Evolutionary conservation across 2,329 filamentous ascomycete genomes (phyloP), one percentile per base, ranked within the genome.

Genomic region (Hyphodiscus sp.): DNA sequence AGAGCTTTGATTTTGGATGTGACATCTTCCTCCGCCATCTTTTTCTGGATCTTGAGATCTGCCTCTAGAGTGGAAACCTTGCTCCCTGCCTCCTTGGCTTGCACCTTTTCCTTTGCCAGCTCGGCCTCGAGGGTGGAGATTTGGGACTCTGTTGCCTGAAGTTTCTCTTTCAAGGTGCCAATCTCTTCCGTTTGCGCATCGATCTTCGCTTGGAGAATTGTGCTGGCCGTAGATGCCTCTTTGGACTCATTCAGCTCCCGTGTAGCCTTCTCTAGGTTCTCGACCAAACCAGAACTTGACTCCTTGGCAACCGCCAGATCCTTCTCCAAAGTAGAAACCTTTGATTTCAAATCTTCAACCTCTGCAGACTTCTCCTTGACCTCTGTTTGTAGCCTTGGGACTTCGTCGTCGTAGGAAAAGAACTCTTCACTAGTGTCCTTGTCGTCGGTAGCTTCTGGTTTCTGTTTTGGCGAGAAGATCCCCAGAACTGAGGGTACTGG

Each of bases 331-430:
- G 73, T 76, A 19, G 80, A 76, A 26, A 95, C 81, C 62, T 94
- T 83, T 2, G 75, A 71, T 60, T 85, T 85, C 15, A 97, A 79
- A 45, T 77, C 79, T 50, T 83, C 79, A 41, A 94, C 82, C 68
- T 92, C 85, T 43, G 81, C 79, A 11, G 85, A 75, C 63, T 87
- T 88, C 53, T 84, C 79, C 49, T 83, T 77, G 2, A 94, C 69
- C 61, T 94, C 86, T 1, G 80, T 77, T 64, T 95, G 86, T n/a
- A 96, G 73, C 51, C 88, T 82, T 2, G 89, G 87, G 15, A 95
- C 77, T 70, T 97, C 92, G 49, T 86, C 86, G 54, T 97, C 91
- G 63, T 91, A 95, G 0, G 91, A 96, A 71, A 96, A 96, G 70
- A 96, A 87, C 47, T 95, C 89, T 59, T 91, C 87, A 23, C 63